Conservation (phyloP, 768 basidiomycete species). For the Lyophyllum decastes region DNA sequence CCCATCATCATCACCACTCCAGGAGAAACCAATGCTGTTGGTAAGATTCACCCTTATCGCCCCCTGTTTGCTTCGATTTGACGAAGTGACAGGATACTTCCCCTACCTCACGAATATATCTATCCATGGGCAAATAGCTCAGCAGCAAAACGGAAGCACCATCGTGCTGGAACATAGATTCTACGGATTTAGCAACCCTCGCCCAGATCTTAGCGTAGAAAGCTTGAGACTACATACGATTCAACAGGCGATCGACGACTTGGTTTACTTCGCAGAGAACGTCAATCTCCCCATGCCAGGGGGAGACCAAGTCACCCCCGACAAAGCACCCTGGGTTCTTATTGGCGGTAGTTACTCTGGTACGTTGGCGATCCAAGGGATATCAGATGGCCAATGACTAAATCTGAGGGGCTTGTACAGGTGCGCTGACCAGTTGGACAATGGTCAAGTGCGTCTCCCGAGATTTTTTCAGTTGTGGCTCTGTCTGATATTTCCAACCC, state of each 20-base stretch:
- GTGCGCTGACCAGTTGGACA: slow-evolving; percentile 56
- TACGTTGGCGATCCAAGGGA: slow-evolving; percentile 10
- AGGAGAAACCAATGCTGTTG: slow-evolving; percentile 60
- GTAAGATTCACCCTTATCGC: slow-evolving; percentile 24
- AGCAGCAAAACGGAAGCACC: slow-evolving; percentile 63
- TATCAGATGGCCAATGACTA: not conserved
- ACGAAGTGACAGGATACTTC: slow-evolving; percentile 34
- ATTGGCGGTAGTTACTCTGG: slow-evolving; percentile 55
- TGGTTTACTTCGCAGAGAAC: slow-evolving; percentile 69
- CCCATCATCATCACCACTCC: slow-evolving; percentile 69
- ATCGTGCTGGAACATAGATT: slow-evolving; percentile 74
- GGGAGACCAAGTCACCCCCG: slow-evolving; percentile 59
- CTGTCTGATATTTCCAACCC: not conserved
- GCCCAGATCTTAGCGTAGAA: slow-evolving; percentile 54
- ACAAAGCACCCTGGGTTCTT: slow-evolving; percentile 50
- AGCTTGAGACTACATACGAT: slow-evolving; percentile 65
- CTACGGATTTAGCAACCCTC: slow-evolving; percentile 76
- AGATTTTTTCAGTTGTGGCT: not conserved
- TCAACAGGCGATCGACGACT: slow-evolving; percentile 74
- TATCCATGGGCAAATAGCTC: slow-evolving; percentile 63
- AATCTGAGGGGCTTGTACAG: not conserved
- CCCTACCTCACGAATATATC: slow-evolving; percentile 64
- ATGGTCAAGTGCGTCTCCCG: slow-evolving; percentile 58
- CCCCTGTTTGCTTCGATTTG: not conserved
- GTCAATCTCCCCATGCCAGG: slow-evolving; percentile 68